Base-by-base conservation (phyloP, 1,284 basidiomycete genomes). In the Heterobasidion parviporum region DNA sequence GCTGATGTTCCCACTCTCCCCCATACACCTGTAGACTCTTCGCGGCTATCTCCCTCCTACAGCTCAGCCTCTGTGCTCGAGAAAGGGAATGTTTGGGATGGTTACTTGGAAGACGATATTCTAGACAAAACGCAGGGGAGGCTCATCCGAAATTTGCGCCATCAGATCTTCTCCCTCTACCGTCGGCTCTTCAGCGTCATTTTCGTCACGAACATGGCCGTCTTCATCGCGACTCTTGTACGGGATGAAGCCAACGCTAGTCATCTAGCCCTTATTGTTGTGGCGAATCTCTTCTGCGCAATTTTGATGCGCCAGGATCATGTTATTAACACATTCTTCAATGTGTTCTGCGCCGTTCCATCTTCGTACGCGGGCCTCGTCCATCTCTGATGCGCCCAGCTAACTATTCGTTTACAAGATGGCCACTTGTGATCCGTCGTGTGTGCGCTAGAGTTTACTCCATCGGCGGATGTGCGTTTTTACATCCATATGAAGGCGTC, bases 231-330 rank as follows among this genome's bases (percentile, higher is more conserved):
- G 6, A 69, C 75, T 7, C 61, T 76, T 35, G 70, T 71, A 32
- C 69, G 68, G 49, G 74, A 71, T 9, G 69, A 62, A 12, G 63
- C 72, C n/a, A 73, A 76, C 60, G 71, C 80, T 5, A 67, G 75
- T 47, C 64, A 76, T 46, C 68, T 82, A 12, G 78, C 75, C 18
- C 68, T 76, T 38, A 73, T 79, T 57, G 77, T 79, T 18, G 70
- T 80, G 20, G 70, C 76, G 8, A 82, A 83, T 59, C 66, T 82
- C 14, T 79, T 80, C 61, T 74, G 72, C 52, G 75, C 79, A 7
- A 77, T 83, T 53, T 67, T 82, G n/a, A 81, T 84, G 77, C 75
- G 81, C 33, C 81, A 83, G 65, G 81, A 82, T 64, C 78, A 82
- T 59, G 77, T 83, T 20, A 74, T 82, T 60, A 81, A 83, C 60